Evolutionary conservation across 2,329 filamentous ascomycete genomes (phyloP), one percentile per base, ranked within the genome.

Genomic region (Corniculantispora saksenae): DNA sequence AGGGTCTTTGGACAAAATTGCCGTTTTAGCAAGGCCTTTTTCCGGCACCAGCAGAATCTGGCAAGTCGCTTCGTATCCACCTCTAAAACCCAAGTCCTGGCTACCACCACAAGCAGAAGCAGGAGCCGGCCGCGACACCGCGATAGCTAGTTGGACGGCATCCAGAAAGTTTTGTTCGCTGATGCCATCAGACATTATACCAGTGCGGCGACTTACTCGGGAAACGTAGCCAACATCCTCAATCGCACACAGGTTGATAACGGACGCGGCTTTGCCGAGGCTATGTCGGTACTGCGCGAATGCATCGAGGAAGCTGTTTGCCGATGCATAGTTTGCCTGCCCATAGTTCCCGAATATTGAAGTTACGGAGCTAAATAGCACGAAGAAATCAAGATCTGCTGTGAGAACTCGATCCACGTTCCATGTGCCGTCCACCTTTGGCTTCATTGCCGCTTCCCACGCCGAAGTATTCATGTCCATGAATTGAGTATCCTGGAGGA

Each of bases 321-420:
- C 79, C 1, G 78, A 74, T 13, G 73, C 70, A 66, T 83, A 83
- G 66, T 79, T 80, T 57, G 74, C 71, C 67, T 81, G 79, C 1
- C 71, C 73, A 1, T 69, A 66, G 17, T 73, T 70, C 6, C 76
- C 79, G 12, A 76, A 64, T 7, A 76, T 67, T n/a, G 72, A 73
- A 0, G 71, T 70, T 3, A 76, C 67, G 6, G 79, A 81, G 2
- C 70, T 72, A 60, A 72, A 69, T 13, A 76, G 58, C 38, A 75
- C 62, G 65, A 81, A 81, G 70, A 82, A 79, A 54, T 77, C 75
- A 0, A 77, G 71, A 1, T 38, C 27, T 45, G 15, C 57, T 3
- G 67, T 32, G 4, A 56, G 19, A 10, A 68, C 66, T 1, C 73
- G 61, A 63, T 79, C 75, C 1, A 79, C 68, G 66, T 79, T 78